phyloP scores from a whole-genome alignment of 1,139 yeast genomes.

The Suhomyces yuchorum region DNA sequence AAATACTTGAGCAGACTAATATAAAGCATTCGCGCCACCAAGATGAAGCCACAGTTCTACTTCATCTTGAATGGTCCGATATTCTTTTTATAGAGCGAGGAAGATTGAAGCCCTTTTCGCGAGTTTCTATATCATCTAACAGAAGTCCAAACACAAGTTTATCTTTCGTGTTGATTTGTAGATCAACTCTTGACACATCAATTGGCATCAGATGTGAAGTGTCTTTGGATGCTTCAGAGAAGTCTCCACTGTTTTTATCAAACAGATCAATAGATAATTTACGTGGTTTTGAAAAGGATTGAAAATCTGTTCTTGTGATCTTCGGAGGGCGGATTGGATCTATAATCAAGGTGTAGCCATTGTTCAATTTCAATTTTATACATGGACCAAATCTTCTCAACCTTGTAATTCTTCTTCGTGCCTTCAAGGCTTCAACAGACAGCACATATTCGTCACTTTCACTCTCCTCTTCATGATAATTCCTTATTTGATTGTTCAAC shows the following conservation, averaged over 20 bases:
- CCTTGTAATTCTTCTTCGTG: conserved; percentile 24
- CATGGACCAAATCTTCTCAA: conserved; percentile 26
- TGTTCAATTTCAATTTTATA: conserved; percentile 30
- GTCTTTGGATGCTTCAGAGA: background rate
- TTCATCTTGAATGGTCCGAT: background rate
- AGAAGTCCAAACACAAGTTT: conserved; percentile 10
- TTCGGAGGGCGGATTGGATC: conserved; percentile 36
- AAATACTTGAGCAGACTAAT: no score
- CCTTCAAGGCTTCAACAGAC: conserved; percentile 24
- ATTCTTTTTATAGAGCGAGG: conserved; percentile 5
- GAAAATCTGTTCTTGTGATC: conserved; percentile 15
- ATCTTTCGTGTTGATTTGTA: conserved; percentile 4
- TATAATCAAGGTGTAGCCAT: conserved; percentile 33
- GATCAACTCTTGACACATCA: background rate
- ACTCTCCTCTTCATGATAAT: conserved; percentile 15
- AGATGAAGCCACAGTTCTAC: background rate
- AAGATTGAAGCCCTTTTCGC: conserved; percentile 9
- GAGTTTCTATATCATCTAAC: conserved; percentile 3
- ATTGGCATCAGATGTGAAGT: background rate
- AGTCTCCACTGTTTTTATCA: no score
- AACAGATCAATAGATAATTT: background rate
- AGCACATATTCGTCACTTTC: conserved; percentile 25
- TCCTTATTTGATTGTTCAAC: conserved; percentile 31
- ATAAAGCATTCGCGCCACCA: no score
- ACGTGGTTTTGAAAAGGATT: background rate